Evolutionary conservation across 139 green algal genomes (phyloP).

Genomic region (Zygnema circumcarinatum): DNA sequence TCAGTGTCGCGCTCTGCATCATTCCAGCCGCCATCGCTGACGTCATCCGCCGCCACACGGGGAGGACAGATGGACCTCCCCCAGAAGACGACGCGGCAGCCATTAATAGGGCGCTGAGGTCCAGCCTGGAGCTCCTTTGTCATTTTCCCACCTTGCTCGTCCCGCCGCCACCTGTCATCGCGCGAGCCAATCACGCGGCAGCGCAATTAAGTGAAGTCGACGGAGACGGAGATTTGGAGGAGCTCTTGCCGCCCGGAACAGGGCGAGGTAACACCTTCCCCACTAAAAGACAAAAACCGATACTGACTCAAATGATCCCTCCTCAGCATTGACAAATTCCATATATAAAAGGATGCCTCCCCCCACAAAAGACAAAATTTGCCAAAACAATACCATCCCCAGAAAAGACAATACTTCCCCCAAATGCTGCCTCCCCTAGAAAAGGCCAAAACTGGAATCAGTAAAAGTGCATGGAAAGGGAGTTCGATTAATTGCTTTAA

Average conservation of each 20-base stretch:
- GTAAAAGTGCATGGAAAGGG: too few relatives aligned
- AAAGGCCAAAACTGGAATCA: too few relatives aligned
- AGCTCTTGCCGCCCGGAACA: background rate
- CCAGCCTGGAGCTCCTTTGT: background rate
- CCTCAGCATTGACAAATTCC: too few relatives aligned
- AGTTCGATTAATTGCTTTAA: too few relatives aligned
- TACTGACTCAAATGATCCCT: too few relatives aligned
- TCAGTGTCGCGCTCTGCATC: background rate
- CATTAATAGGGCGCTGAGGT: background rate
- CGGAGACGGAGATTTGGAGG: background rate
- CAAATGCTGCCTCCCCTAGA: too few relatives aligned
- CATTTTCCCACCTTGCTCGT: background rate
- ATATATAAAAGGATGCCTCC: too few relatives aligned
- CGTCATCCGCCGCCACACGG: background rate
- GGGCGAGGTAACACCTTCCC: background rate
- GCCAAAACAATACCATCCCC: too few relatives aligned
- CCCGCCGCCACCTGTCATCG: background rate
- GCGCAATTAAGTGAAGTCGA: background rate
- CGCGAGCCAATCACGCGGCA: background rate
- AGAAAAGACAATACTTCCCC: too few relatives aligned
- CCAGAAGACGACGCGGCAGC: background rate
- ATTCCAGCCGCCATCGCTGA: background rate
- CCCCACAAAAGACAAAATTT: too few relatives aligned
- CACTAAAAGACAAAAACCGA: too few relatives aligned
- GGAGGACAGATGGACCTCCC: background rate